These are phyloP conservation scores for Tylopilus intermedius DNA, from an alignment of 768 basidiomycete genomes.

Conservation along the genomic window DNA sequence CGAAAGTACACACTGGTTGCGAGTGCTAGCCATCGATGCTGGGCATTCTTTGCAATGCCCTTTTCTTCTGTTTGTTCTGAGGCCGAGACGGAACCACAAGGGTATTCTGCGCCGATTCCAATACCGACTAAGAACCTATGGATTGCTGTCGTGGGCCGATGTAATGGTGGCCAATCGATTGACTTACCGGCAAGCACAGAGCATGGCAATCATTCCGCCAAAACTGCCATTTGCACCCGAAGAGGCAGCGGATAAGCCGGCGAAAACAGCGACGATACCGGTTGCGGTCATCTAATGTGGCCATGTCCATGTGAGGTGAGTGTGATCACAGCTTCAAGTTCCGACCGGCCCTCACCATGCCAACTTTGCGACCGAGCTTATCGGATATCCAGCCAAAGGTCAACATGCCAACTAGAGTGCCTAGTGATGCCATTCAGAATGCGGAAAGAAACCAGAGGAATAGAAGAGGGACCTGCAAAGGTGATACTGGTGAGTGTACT, in stretches of 20 bases:
- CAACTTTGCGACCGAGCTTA: slow-evolving; percentile 81
- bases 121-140: slow-evolving; percentile 81
- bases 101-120: slow-evolving; percentile 85
- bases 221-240: slow-evolving; percentile 70
- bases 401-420: slow-evolving; percentile 84
- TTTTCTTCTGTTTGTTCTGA: slow-evolving; percentile 87
- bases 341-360: slow-evolving; percentile 56
- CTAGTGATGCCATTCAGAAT: slow-evolving; percentile 64
- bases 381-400: slow-evolving; percentile 79
- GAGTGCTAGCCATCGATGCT: slow-evolving; percentile 81
- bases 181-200: slow-evolving; percentile 68
- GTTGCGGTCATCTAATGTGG: slow-evolving; percentile 66
- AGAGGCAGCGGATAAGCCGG: slow-evolving; percentile 76
- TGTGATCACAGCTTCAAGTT: background rate
- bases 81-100: slow-evolving; percentile 83
- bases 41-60: slow-evolving; percentile 70
- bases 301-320: slow-evolving; percentile 10
- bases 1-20: slow-evolving; percentile 67
- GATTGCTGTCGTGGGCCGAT: background rate
- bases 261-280: slow-evolving; percentile 80
- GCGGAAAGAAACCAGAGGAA: slow-evolving; percentile 60
- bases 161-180: background rate
- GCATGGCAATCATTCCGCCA: slow-evolving; percentile 70
- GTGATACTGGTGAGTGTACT: slow-evolving; percentile 60
- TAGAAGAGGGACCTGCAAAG: slow-evolving; percentile 77